Conservation (phyloP, 768 basidiomycete species). For the Agaricus bisporus region DNA sequence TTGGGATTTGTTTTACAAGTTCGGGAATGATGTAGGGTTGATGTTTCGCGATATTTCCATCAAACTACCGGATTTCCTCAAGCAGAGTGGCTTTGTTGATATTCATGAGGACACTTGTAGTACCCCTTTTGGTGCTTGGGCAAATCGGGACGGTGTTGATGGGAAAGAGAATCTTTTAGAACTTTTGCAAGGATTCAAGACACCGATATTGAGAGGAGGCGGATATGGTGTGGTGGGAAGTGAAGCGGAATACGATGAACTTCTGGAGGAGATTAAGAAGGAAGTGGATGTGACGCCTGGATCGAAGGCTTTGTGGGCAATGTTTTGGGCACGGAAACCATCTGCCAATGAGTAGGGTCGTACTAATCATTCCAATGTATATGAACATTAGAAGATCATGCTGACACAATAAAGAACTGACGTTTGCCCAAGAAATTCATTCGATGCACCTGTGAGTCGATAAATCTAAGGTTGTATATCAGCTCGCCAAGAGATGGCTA, state of each 20-base stretch:
- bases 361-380: no score
- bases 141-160: not conserved
- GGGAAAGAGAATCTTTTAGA: not conserved
- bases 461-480: no score
- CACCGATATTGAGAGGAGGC: not conserved
- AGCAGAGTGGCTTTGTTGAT: constrained; percentile 2
- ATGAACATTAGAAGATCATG: no score
- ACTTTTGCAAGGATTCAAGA: not conserved
- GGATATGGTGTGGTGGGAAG: constrained; percentile 3
- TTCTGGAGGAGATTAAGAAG: not conserved
- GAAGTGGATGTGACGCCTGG: not conserved
- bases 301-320: constrained; percentile 1
- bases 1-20: not conserved
- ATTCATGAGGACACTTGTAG: not conserved
- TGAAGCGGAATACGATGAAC: constrained; percentile 1
- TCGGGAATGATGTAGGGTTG: not conserved
- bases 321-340: constrained; percentile 2
- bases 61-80: not conserved
- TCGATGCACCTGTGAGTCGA: no score
- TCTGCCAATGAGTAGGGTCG: no score
- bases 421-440: no score
- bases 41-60: constrained; percentile 1
- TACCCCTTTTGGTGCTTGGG: not conserved
- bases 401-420: no score
- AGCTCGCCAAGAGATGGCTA: no score